Evolutionary conservation across 2,329 filamentous ascomycete species (phyloP).

Genomic region (Neonectria neomacrospora): DNA sequence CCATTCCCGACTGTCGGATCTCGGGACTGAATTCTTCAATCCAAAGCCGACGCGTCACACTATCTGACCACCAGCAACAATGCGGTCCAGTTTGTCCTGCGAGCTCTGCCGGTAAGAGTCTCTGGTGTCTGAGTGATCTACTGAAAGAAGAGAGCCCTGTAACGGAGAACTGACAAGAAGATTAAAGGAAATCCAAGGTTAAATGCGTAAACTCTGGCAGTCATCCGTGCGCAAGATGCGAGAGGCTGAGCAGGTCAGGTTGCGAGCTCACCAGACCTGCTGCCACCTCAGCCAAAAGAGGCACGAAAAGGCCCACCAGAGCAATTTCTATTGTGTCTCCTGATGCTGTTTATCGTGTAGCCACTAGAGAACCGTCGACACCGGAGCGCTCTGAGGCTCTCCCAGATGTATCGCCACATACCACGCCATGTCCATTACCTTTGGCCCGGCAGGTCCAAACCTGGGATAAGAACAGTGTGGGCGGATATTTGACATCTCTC

Average conservation of each 20-base stretch:
- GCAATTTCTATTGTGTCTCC: not conserved
- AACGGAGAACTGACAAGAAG: not conserved
- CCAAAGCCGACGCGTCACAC: constrained; percentile 14
- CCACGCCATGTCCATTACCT: not conserved
- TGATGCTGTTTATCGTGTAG: not conserved
- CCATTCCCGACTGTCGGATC: constrained; percentile 13
- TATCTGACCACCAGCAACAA: constrained; percentile 16
- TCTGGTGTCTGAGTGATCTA: not conserved
- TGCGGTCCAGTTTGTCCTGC: constrained; percentile 51
- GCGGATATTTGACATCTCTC: constrained; percentile 43
- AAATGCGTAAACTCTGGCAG: constrained; percentile 49
- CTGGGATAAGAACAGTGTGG: constrained; percentile 18
- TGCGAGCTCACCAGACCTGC: constrained; percentile 43
- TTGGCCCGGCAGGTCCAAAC: constrained; percentile 2
- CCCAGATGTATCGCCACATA: not conserved
- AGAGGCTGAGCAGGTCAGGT: constrained; percentile 38
- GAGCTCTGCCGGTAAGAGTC: constrained; percentile 48
- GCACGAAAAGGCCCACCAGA: constrained; percentile 13
- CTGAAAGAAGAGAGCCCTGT: not conserved
- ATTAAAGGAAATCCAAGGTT: constrained; percentile 48
- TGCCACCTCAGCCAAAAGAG: constrained; percentile 18
- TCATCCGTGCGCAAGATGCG: constrained; percentile 48
- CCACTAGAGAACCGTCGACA: not conserved
- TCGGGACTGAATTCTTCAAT: constrained; percentile 9
- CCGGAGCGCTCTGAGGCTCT: not conserved